phyloP scores from a whole-genome alignment of 768 basidiomycete species.

The Scleroderma citrinum region DNA sequence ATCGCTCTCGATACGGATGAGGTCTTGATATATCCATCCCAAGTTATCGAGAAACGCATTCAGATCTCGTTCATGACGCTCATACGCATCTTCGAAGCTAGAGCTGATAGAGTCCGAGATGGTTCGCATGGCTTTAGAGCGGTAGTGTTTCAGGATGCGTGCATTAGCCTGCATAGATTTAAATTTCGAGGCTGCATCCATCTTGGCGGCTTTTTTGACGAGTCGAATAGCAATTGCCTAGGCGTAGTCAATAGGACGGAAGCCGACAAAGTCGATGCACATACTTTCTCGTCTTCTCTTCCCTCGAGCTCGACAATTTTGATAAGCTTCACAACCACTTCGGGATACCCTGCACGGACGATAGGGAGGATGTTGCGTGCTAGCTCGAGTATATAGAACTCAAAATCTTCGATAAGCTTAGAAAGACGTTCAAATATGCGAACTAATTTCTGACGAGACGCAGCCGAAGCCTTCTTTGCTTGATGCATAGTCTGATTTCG shows the following conservation, averaged over 20 bases:
- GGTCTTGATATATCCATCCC: conserved; percentile 91
- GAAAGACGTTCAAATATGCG: conserved; percentile 85
- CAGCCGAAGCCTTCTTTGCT: conserved; percentile 74
- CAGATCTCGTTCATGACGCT: conserved; percentile 57
- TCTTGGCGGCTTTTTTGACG: conserved; percentile 88
- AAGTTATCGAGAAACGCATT: conserved; percentile 70
- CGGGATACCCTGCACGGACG: conserved; percentile 69
- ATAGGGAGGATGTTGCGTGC: conserved; percentile 74
- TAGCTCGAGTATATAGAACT: conserved; percentile 75
- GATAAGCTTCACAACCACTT: conserved; percentile 85
- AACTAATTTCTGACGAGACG: conserved; percentile 60
- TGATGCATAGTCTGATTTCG: conserved; percentile 93
- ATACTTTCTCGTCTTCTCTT: conserved; percentile 88
- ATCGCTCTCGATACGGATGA: conserved; percentile 87
- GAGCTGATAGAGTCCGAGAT: conserved; percentile 73
- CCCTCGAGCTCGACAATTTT: conserved; percentile 95
- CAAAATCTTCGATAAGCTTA: conserved; percentile 74
- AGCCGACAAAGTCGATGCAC: neutral
- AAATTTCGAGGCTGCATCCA: conserved; percentile 90
- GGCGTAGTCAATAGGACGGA: neutral
- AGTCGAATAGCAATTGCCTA: conserved; percentile 92
- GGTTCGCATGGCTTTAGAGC: conserved; percentile 77
- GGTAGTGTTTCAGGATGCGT: conserved; percentile 91
- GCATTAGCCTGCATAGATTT: conserved; percentile 91
- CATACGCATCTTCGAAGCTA: conserved; percentile 64